These are phyloP conservation scores for Aschersonia sp. DNA, from an alignment of 2,329 filamentous ascomycete genomes.

Conservation along the genomic window DNA sequence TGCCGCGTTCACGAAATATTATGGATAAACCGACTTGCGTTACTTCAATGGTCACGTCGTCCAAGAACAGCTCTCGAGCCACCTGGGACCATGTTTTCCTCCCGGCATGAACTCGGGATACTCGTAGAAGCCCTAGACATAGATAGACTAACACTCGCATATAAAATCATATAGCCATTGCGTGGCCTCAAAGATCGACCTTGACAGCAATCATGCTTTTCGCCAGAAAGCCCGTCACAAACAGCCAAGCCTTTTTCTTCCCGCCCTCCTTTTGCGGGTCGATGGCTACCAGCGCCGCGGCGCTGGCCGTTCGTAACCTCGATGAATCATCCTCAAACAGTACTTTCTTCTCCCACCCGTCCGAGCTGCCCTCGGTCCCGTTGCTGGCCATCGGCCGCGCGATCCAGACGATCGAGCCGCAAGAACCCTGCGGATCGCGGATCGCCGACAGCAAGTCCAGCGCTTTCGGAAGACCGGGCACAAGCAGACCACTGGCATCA, in stretches of 20 bases:
- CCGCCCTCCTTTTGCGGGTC: slow-evolving; percentile 28
- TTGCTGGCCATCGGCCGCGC: slow-evolving; percentile 3
- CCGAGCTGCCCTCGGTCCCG: background rate
- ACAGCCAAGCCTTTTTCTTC: slow-evolving; percentile 38
- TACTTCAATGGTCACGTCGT: too few relatives aligned
- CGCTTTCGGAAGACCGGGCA: slow-evolving; percentile 29
- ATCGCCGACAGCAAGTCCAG: slow-evolving; percentile 19
- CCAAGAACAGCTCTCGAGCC: too few relatives aligned
- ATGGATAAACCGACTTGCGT: too few relatives aligned
- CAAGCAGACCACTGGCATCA: slow-evolving; percentile 39
- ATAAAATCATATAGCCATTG: background rate
- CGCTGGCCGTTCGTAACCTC: slow-evolving; percentile 31
- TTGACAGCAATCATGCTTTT: slow-evolving; percentile 33
- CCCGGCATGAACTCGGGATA: too few relatives aligned
- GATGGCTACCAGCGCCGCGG: slow-evolving; percentile 36
- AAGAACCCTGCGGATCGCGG: slow-evolving; percentile 19
- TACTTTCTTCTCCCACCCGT: slow-evolving; percentile 26
- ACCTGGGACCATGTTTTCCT: too few relatives aligned
- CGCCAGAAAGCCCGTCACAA: slow-evolving; percentile 40
- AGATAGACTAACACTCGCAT: background rate
- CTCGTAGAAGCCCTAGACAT: too few relatives aligned
- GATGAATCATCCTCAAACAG: slow-evolving; percentile 44
- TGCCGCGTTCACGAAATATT: too few relatives aligned
- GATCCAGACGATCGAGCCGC: slow-evolving; percentile 33
- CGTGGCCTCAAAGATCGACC: slow-evolving; percentile 26